Conservation (phyloP, 306 rosid genomes). For the Trifolium pratense region DNA sequence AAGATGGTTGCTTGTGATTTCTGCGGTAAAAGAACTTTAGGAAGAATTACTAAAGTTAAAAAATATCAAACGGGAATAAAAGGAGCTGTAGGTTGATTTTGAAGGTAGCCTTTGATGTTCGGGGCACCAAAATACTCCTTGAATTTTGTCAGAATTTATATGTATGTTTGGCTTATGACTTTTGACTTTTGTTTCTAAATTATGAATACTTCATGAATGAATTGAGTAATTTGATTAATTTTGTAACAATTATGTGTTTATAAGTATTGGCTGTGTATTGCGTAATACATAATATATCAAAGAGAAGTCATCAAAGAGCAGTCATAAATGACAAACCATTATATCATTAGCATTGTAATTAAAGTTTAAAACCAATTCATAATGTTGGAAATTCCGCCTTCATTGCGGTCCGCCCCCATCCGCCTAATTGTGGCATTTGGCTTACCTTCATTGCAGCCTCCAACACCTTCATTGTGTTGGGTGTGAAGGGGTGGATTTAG, state of each 20-base stretch:
- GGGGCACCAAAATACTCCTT: neutral
- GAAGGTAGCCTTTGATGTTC: neutral
- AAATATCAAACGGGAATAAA: neutral
- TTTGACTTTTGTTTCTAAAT: neutral
- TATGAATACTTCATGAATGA: neutral
- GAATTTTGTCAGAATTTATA: neutral
- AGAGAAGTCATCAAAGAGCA: neutral
- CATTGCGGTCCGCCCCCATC: too few relatives aligned
- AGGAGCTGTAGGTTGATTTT: neutral
- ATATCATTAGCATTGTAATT: too few relatives aligned
- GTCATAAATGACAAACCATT: neutral
- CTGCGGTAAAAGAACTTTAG: neutral
- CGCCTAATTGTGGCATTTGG: too few relatives aligned
- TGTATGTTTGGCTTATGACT: neutral
- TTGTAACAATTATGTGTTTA: neutral
- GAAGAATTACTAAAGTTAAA: slow-evolving; percentile 1
- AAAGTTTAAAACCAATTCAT: too few relatives aligned
- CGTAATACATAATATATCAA: neutral
- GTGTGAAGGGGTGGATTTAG: too few relatives aligned
- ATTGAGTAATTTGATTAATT: neutral
- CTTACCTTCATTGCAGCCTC: too few relatives aligned
- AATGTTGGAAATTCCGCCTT: too few relatives aligned
- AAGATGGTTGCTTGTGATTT: neutral
- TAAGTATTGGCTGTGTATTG: neutral
- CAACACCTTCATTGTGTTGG: too few relatives aligned